Conservation (phyloP, 345 rosid genomes). For the Gynandropsis gynandra region DNA sequence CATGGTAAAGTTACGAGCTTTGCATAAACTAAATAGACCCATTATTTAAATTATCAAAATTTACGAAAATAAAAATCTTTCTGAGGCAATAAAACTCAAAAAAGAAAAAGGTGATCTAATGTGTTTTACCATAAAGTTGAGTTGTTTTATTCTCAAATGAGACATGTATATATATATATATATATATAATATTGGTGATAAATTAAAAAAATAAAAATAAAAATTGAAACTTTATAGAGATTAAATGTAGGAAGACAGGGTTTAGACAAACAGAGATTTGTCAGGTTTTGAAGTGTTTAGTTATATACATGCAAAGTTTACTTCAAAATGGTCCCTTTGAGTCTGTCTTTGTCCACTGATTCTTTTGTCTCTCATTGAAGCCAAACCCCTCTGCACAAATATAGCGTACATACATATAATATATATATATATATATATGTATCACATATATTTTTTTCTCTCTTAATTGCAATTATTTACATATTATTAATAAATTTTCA, state of each 20-base stretch:
- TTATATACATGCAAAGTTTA: constrained; percentile 6
- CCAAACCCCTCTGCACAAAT: constrained; percentile 16
- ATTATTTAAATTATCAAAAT: no score
- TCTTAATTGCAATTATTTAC: background rate
- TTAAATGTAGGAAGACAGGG: background rate
- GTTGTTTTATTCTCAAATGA: no score
- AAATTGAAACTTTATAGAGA: constrained; percentile 22
- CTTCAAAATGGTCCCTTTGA: constrained; percentile 31
- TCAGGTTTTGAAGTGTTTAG: constrained; percentile 12
- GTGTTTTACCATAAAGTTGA: no score
- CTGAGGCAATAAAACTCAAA: no score
- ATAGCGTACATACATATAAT: constrained; percentile 2
- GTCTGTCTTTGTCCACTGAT: constrained; percentile 29
- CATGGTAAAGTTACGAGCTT: no score
- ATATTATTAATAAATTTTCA: no score
- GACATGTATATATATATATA: no score
- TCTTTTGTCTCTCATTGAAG: constrained; percentile 23
- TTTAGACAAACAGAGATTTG: constrained; percentile 19
- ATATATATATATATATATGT: no score
- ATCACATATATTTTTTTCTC: no score
- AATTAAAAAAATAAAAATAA: constrained; percentile 15
- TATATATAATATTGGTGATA: background rate
- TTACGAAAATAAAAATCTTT: no score
- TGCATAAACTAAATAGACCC: no score
- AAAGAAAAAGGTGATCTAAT: no score